phyloP scores from a whole-genome alignment of 345 rosid species.

The Raphanus sativus region DNA sequence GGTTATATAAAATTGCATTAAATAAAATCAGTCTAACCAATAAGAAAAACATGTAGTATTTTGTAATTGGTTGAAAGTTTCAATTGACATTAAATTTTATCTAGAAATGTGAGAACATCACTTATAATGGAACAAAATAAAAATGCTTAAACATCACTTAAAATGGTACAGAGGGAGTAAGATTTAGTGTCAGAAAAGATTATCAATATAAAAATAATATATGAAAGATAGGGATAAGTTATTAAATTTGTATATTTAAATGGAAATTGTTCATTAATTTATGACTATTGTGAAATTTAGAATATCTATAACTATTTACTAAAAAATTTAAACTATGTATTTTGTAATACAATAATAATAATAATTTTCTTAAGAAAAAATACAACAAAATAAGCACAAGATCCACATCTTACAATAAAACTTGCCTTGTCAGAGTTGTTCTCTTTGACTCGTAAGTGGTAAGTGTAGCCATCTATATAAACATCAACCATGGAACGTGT shows the following conservation, averaged over 20 bases:
- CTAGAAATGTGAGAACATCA: too few species aligned
- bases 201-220: neutral
- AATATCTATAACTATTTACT: neutral
- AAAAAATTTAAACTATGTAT: neutral
- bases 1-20: too few species aligned
- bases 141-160: too few species aligned
- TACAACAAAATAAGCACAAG: conserved; percentile 8
- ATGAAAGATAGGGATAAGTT: neutral
- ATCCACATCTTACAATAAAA: conserved; percentile 32
- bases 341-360: neutral
- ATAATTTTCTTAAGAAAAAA: neutral
- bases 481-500: conserved; percentile 6
- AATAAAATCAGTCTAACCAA: too few species aligned
- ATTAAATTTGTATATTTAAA: too few species aligned
- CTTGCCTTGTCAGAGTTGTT: conserved; percentile 31
- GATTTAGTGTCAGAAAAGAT: neutral
- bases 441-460: conserved; percentile 19
- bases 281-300: too few species aligned
- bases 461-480: conserved; percentile 17
- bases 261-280: neutral
- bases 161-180: too few species aligned
- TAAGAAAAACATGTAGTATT: too few species aligned
- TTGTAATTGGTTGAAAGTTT: too few species aligned
- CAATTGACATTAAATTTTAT: too few species aligned
- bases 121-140: too few species aligned